Evolutionary conservation across 2,329 filamentous ascomycete genomes (phyloP), one percentile per base, ranked within the genome.

Genomic region (Aspergillus awamori): DNA sequence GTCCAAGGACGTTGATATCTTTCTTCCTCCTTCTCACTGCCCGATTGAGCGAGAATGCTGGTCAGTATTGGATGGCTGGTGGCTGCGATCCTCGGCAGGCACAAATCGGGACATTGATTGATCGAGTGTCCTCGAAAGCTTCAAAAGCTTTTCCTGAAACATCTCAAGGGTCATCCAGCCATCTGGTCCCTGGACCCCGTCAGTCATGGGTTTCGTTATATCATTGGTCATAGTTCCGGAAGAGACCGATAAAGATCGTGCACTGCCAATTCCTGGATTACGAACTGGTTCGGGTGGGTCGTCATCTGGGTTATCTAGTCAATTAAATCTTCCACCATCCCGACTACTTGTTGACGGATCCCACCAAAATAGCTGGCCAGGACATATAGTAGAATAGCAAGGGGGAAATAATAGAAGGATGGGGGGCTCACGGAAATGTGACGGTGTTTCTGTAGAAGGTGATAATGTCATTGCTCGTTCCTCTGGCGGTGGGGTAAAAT

Each of bases 401-500:
- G 38, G 26, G 38, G 26, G 22, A 26, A 22, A 38, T 13, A 66
- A 51, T 4, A 62, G 61, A 45, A 62, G 64, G 8, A 53, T 33
- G 7, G 64, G 54, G 20, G 63, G 63, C 56, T 75, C 69, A 63
- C 70, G 68, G 11, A 63, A 60, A 48, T 69, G 65, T 17, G 70
- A 69, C 30, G 68, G 67, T 22, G 70, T 62, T 13, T 75, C 73
- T 51, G 70, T 61, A 24, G 68, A 67, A 26, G 73, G 74, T 36
- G 72, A 68, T 24, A 74, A 63, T 6, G 72, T 72, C 7, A 66
- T 57, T 28, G 66, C 62, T 53, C 69, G 68, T 17, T 75, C 73
- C 20, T 72, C 69, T 10, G 72, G 73, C 53, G 74, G 72, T 10
- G 74, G 74, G 6, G 74, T 76, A 61, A 73, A 76, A 62, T 74